Conservation (phyloP, 352 stramenopile genomes). For the Pythium phragmitis region DNA sequence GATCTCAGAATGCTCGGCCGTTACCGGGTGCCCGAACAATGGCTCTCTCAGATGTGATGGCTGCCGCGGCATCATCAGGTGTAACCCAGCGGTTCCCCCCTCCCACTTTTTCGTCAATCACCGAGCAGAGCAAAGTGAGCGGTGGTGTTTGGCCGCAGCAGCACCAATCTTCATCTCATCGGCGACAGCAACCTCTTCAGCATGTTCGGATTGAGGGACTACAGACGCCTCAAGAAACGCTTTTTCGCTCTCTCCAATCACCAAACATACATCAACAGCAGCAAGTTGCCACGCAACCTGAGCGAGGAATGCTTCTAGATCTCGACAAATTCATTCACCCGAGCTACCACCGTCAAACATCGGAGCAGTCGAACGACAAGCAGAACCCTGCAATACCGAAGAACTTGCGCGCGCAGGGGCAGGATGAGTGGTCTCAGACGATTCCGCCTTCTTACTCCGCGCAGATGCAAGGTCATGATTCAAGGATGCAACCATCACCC, state of each 20-base stretch:
- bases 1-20: not conserved
- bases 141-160: not conserved
- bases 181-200: not conserved
- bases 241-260: not conserved
- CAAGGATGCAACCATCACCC: not conserved
- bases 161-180: not conserved
- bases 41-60: not conserved
- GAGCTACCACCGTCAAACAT: not conserved
- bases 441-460: not conserved
- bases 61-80: not conserved
- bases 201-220: not conserved
- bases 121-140: not conserved
- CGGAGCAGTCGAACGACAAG: not conserved
- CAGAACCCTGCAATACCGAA: not conserved
- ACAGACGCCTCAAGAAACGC: not conserved
- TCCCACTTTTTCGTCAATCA: not conserved
- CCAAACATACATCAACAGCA: not conserved
- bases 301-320: not conserved
- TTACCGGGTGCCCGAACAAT: conserved; percentile 1
- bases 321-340: not conserved
- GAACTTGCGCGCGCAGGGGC: not conserved
- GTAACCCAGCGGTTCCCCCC: not conserved
- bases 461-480: not conserved
- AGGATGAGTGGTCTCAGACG: not conserved
- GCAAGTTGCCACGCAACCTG: not conserved